phyloP scores from a whole-genome alignment of 495 filamentous ascomycete genomes.

The Xylaria sp. region DNA sequence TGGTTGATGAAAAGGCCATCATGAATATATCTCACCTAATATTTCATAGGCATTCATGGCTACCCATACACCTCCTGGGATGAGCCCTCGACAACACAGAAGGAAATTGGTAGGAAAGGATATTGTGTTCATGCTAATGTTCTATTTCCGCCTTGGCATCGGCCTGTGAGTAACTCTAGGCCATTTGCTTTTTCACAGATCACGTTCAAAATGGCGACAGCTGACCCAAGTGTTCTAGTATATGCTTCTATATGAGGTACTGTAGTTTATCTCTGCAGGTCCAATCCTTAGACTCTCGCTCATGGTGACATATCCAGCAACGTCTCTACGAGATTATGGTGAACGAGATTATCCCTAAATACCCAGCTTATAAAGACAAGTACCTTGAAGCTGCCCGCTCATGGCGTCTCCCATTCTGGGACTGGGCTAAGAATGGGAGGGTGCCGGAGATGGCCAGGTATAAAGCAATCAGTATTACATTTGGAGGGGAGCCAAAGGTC shows the following conservation, averaged over 20 bases:
- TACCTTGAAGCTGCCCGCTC: constrained; percentile 53
- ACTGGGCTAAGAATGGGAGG: constrained; percentile 57
- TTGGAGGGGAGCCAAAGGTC: constrained; percentile 43
- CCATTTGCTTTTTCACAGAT: no score
- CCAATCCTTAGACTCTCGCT: background rate
- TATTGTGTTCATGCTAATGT: constrained; percentile 37
- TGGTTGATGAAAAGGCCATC: no score
- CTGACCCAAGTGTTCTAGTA: no score
- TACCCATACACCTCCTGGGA: constrained; percentile 53
- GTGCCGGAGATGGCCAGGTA: constrained; percentile 44
- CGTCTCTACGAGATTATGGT: constrained; percentile 37
- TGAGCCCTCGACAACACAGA: constrained; percentile 38
- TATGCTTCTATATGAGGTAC: constrained; percentile 51
- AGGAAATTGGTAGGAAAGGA: constrained; percentile 43
- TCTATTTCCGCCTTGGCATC: constrained; percentile 19
- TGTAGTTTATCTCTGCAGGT: background rate
- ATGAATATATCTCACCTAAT: constrained; percentile 21
- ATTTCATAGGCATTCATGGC: constrained; percentile 51
- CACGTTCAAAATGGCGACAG: no score
- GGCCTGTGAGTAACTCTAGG: no score
- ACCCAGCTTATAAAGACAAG: constrained; percentile 36
- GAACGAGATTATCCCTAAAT: constrained; percentile 36
- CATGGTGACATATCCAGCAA: constrained; percentile 33
- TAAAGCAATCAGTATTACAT: constrained; percentile 37
- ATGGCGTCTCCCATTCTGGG: constrained; percentile 63